phyloP scores from a whole-genome alignment of 129 eudicot genomes.

The Artemisia argyi region DNA sequence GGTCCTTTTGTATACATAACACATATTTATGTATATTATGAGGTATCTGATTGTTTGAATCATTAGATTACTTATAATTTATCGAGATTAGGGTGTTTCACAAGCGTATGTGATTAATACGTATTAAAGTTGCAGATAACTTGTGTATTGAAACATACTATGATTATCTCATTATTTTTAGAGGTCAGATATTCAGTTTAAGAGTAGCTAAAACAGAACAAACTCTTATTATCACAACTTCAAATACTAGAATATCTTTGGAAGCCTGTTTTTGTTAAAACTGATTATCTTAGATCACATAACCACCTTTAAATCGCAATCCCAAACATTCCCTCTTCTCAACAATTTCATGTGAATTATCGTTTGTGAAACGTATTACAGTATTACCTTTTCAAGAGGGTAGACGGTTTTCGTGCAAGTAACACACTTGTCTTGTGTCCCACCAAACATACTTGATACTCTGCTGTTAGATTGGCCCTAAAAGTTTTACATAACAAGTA shows the following conservation, averaged over 20 bases:
- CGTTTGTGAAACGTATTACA: constrained; percentile 21
- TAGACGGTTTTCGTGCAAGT: constrained; percentile 76
- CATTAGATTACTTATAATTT: neutral
- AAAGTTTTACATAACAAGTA: constrained; percentile 13
- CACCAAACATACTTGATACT: constrained; percentile 67
- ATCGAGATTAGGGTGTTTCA: neutral
- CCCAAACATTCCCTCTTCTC: too few relatives aligned
- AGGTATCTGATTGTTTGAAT: constrained; percentile 21
- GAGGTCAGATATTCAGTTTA: too few relatives aligned
- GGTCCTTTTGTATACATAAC: neutral
- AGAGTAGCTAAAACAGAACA: too few relatives aligned
- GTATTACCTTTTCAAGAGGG: constrained; percentile 64
- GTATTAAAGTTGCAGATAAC: too few relatives aligned
- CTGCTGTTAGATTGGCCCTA: constrained; percentile 63
- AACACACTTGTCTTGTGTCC: constrained; percentile 73
- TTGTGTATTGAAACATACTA: too few relatives aligned
- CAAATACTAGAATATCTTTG: neutral
- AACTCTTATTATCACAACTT: neutral
- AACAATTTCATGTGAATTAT: neutral
- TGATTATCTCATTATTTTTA: too few relatives aligned
- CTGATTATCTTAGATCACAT: too few relatives aligned
- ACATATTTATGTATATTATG: neutral
- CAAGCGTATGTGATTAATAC: too few relatives aligned
- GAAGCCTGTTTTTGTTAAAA: too few relatives aligned
- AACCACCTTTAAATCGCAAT: too few relatives aligned